Base-by-base conservation (phyloP, 805 yeast species). In the Myxozyma sirexii region DNA sequence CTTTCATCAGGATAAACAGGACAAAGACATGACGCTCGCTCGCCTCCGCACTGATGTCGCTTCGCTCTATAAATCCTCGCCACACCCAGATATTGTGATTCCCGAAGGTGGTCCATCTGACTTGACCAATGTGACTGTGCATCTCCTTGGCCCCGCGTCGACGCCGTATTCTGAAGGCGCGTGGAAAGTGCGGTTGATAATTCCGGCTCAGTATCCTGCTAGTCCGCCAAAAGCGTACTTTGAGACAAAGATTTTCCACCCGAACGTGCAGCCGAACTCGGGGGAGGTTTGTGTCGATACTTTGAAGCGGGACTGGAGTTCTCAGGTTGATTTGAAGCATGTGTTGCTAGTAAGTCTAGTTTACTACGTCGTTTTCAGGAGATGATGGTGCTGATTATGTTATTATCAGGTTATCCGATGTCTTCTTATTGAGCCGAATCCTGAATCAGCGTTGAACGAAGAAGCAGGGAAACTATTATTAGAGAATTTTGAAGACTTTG, bases 161-260 rank as follows among this genome's bases (percentile, higher is more conserved):
- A 76, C 80, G 19, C 75, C 73, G 5, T 81, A 72, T 67, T 74
- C 77, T 57, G 72, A 74, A 44, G 84, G 84, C 17, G 74, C 77
- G 57, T 81, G 84, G 83, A 69, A 69, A 50, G 68, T 81, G 27
- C 70, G 71, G 8, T 78, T 81, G 38, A 54, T 56, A 4, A 74
- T 79, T 3, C 72, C 76, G 12, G 31, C 60, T 1, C 72, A 70
- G 29, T 81, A 81, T 62, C 84, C 84, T 3, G 68, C 71, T 17
- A 60, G 66, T 6, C 82, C 84, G 0, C 84, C 84, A 1, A 68
- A 62, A 24, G 78, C 82, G 37, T 69, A 60, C 58, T 81, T 81
- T 61, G 64, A 59, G 33, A 66, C 68, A 17, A 63, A 62, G 45
- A 72, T 63, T 41, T 63, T 72, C 46, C 74, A 71, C 48, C 74